Evolutionary conservation across 1,284 basidiomycete genomes (phyloP).

Genomic region (Psilocybe mexicana): DNA sequence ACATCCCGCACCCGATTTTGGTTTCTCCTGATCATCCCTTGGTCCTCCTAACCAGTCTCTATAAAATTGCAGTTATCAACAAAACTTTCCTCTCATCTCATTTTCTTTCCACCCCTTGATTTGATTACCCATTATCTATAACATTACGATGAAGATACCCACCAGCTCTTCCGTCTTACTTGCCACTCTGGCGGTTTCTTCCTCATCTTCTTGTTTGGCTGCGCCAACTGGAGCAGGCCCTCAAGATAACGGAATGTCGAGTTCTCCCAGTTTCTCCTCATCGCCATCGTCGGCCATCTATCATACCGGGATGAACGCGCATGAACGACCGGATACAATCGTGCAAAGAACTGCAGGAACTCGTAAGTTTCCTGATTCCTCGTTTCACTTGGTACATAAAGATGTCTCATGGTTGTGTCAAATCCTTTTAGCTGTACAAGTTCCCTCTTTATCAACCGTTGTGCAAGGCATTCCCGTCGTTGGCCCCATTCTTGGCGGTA

Average conservation of each 20-base stretch:
- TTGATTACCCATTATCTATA: neutral
- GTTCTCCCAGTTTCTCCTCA: constrained; percentile 23
- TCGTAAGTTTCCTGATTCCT: neutral
- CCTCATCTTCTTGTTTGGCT: constrained; percentile 44
- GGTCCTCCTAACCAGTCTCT: neutral
- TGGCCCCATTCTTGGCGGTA: neutral
- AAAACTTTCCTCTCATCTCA: neutral
- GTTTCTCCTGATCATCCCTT: constrained; percentile 5
- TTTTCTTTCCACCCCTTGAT: neutral
- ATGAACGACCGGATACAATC: neutral
- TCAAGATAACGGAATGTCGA: constrained; percentile 25
- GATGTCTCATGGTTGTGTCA: neutral
- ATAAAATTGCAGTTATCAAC: neutral
- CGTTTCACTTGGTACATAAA: neutral
- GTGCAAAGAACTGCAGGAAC: neutral
- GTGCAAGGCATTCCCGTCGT: neutral
- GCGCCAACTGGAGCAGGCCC: constrained; percentile 37
- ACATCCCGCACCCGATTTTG: neutral
- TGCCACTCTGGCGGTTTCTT: constrained; percentile 46
- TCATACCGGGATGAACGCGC: constrained; percentile 8
- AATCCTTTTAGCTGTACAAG: neutral
- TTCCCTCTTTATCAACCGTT: neutral
- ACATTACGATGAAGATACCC: constrained; percentile 41
- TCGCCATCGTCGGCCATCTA: constrained; percentile 9
- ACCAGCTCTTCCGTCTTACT: constrained; percentile 46